Base-by-base conservation (phyloP, 192 early-diverging fungal species). In the Haplosporangium gracile region DNA sequence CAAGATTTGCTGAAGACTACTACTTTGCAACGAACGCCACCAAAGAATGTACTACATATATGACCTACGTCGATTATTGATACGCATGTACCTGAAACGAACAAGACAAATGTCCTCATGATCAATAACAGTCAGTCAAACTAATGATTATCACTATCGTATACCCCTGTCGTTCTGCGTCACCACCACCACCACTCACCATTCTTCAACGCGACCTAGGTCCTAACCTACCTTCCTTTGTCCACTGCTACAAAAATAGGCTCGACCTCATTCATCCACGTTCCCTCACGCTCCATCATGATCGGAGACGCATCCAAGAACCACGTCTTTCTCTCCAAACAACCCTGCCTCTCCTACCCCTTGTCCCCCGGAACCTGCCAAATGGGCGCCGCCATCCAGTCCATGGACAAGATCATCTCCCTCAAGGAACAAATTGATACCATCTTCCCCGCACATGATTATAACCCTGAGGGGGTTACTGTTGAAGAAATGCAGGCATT, bases 401-500 rank as follows among this genome's bases (percentile, higher is more conserved):
- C 79, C 60, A 81, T 87, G 53, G 79, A 80, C 51, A 80, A 81
- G 45, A 78, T 87, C 15, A 65, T 69, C 38, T 72, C 70, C 16
- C 24, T 81, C 32, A 77, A 87, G 29, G 68, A 29, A 13, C 38
- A 77, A 13, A 53, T 87, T 8, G 76, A 78, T 11, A 75, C 76
- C 20, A 76, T 87, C 18, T 81, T 87, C 40, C 85, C 85, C 2
- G 79, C 79, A 0, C 85, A 87, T 55, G 76, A 87, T 57, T 70
- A 75, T 36, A 78, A 70, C 39, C 63, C 32, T 20, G 71, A 81
- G 45, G 85, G 85, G 4, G 51, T 87, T 26, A 76, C 53, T 16
- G 68, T 87, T 16, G 71, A 43, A 16, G 72, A 87, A 22, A 20
- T 87, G 11, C 34, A 78, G 39, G 45, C 51, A 10, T 78, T 81